Conservation (phyloP, 306 rosid genomes). For the Casuarina cunninghamiana region DNA sequence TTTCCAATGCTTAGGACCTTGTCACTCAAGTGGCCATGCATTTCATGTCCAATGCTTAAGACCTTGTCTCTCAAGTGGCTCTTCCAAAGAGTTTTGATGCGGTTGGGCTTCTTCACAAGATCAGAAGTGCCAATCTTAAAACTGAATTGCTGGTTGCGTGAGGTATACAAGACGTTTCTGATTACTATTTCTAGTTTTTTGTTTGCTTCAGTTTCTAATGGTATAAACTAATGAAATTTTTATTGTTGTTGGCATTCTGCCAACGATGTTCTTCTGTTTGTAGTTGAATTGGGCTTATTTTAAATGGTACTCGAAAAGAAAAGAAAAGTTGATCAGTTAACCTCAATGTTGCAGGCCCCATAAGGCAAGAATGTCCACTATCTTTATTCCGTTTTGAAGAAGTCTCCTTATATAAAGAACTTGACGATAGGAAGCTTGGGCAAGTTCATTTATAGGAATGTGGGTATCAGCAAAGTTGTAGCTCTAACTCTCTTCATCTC, state of each 20-base stretch:
- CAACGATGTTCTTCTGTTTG: too few relatives aligned
- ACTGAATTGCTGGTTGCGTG: too few relatives aligned
- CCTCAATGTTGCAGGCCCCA: background rate
- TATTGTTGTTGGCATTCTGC: too few relatives aligned
- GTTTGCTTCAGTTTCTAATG: background rate
- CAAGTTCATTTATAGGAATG: background rate
- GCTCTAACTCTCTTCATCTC: background rate
- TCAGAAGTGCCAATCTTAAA: background rate
- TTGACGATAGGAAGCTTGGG: background rate
- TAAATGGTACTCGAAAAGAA: too few relatives aligned
- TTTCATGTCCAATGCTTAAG: background rate
- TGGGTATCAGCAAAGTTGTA: background rate
- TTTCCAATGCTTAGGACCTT: too few relatives aligned
- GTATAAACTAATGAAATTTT: too few relatives aligned
- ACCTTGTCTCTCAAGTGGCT: background rate
- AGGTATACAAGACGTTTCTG: background rate
- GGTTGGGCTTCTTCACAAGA: background rate
- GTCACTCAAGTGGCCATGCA: background rate
- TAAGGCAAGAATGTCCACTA: background rate
- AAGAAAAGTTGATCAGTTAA: too few relatives aligned
- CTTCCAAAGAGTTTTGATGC: background rate
- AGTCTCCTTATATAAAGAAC: background rate
- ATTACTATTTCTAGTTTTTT: background rate
- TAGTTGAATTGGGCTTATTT: too few relatives aligned
- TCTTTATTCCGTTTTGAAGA: background rate